A percentile compares a stretch with the other conserved stretches of the same genome.
Evolutionary conservation across 2,329 filamentous ascomycete species (phyloP).

Genomic region (Colletotrichum camelliae): DNA sequence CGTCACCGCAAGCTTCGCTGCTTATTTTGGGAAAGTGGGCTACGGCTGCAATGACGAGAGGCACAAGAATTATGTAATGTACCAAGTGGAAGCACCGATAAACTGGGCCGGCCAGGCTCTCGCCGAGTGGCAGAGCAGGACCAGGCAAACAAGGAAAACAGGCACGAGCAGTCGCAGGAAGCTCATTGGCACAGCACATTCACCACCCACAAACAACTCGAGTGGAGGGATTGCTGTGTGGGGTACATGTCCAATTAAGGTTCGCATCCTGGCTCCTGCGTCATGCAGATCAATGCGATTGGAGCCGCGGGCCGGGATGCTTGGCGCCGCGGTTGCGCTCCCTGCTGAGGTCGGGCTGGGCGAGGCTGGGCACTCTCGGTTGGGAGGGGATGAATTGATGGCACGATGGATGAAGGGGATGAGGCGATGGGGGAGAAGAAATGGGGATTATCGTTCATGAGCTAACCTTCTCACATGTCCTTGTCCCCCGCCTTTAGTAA

Average conservation of each 20-base stretch:
- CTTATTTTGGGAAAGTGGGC: slow-evolving; percentile 3
- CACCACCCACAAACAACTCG: not conserved
- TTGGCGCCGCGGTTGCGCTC: slow-evolving; percentile 15
- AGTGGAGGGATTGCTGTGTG: not conserved
- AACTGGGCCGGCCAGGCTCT: not conserved
- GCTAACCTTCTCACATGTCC: not conserved
- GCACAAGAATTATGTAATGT: slow-evolving; percentile 13
- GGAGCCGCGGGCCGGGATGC: slow-evolving; percentile 12
- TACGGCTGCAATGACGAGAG: not conserved
- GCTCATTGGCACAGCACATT: not conserved
- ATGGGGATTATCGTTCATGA: not conserved
- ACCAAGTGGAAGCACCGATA: not conserved
- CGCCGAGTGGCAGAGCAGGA: not conserved
- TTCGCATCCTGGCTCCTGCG: slow-evolving; percentile 22
- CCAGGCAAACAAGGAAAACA: not conserved
- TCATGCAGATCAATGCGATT: slow-evolving; percentile 21
- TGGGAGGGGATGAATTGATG: not conserved
- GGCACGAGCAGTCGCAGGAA: not conserved
- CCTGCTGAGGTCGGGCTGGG: not conserved
- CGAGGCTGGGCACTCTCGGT: slow-evolving; percentile 5
- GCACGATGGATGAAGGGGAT: slow-evolving; percentile 1
- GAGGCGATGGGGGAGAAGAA: not conserved
- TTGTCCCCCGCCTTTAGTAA: not conserved
- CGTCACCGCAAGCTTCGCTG: slow-evolving; percentile 9
- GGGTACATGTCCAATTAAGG: slow-evolving; percentile 22